A percentile compares a stretch with the other conserved stretches of the same genome.
Conservation (phyloP, 1,284 basidiomycete species). For the Sporisorium exsertum region DNA sequence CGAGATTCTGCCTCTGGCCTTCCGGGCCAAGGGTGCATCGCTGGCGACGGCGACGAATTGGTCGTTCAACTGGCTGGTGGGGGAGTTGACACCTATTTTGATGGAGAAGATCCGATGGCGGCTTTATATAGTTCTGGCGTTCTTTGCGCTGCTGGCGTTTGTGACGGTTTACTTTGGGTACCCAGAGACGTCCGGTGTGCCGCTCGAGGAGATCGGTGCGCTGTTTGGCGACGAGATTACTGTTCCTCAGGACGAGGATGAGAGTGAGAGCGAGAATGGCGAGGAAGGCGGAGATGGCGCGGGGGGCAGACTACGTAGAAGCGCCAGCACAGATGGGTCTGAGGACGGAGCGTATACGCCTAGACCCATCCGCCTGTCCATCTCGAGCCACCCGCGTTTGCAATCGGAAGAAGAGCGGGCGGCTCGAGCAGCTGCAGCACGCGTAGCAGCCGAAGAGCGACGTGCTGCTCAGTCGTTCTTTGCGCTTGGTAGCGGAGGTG, state of each 20-base stretch:
- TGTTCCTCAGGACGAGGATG: conserved; percentile 61
- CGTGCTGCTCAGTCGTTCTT: conserved; percentile 74
- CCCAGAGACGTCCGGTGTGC: conserved; percentile 73
- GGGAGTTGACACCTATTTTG: conserved; percentile 86
- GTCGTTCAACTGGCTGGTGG: conserved; percentile 82
- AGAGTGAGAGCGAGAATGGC: conserved; percentile 32
- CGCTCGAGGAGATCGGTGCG: conserved; percentile 73
- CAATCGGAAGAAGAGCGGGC: conserved; percentile 80
- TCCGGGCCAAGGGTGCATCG: conserved; percentile 81
- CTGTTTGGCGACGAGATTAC: conserved; percentile 68
- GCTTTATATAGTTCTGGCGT: conserved; percentile 94
- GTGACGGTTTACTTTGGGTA: conserved; percentile 77
- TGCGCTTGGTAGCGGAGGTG: conserved; percentile 12
- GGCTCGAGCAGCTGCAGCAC: conserved; percentile 71
- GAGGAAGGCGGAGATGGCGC: conserved; percentile 29
- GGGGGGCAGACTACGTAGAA: conserved; percentile 23
- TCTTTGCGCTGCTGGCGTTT: conserved; percentile 89
- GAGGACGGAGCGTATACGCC: conserved; percentile 28
- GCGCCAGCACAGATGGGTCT: conserved; percentile 25
- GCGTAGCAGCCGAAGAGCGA: conserved; percentile 68
- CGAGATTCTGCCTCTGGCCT: conserved; percentile 76
- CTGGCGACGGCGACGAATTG: conserved; percentile 69
- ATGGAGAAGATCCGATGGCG: conserved; percentile 92
- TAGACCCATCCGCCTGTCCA: conserved; percentile 56
- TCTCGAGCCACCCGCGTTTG: conserved; percentile 73